A percentile compares a stretch with the other conserved stretches of the same genome.
These are phyloP conservation scores for Zoysia pacifica DNA, from an alignment of 176 grass and related monocot species.

Conservation along the genomic window DNA sequence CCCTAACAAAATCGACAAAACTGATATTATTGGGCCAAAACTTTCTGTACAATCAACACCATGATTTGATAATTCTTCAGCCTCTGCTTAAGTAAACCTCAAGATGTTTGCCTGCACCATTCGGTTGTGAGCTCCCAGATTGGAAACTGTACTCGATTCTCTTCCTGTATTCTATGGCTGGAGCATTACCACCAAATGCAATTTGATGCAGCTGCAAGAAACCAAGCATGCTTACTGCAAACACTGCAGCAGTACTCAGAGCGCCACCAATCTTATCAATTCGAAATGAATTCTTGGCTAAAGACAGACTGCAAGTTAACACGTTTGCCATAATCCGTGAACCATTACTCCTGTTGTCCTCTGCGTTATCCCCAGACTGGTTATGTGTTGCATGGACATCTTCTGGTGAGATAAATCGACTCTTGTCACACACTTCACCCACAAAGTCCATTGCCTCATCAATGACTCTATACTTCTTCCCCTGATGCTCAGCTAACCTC, in stretches of 20 bases:
- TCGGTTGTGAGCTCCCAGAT: conserved; percentile 37
- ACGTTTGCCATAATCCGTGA: conserved; percentile 54
- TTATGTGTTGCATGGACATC: conserved; percentile 36
- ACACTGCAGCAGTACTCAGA: conserved; percentile 64
- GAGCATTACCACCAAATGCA: conserved; percentile 40
- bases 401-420: conserved; percentile 56
- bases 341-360: conserved; percentile 37
- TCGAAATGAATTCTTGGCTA: conserved; percentile 59
- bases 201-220: conserved; percentile 69
- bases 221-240: conserved; percentile 83
- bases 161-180: conserved; percentile 36
- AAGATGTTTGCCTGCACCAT: conserved; percentile 49
- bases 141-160: conserved; percentile 37
- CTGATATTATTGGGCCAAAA: conserved; percentile 29
- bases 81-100: conserved; percentile 68
- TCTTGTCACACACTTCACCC: conserved; percentile 45
- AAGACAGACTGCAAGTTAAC: conserved; percentile 55
- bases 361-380: conserved; percentile 41
- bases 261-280: conserved; percentile 46
- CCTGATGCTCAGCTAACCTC: conserved; percentile 75
- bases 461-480: conserved; percentile 70
- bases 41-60: conserved; percentile 44
- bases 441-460: conserved; percentile 47
- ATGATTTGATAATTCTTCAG: conserved; percentile 36
- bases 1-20: conserved; percentile 40